These are phyloP conservation scores for Botrytis medusae DNA, from an alignment of 2,329 filamentous ascomycete species.

Conservation along the genomic window DNA sequence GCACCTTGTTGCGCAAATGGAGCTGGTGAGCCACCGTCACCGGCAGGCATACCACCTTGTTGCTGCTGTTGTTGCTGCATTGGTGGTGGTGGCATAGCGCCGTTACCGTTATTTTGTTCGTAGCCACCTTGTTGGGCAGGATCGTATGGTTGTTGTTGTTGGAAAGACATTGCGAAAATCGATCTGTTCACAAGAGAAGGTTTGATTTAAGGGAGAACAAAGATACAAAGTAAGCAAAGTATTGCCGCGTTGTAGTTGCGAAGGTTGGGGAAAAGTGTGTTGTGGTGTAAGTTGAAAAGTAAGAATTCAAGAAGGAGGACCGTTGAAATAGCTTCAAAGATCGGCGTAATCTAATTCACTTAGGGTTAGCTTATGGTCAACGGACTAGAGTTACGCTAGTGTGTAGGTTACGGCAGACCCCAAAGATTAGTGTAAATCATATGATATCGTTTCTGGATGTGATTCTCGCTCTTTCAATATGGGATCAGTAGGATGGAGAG, in stretches of 20 bases:
- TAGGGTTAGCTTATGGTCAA: conserved; percentile 11
- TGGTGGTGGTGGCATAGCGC: conserved; percentile 46
- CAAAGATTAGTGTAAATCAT: not conserved
- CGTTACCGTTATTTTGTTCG: conserved; percentile 44
- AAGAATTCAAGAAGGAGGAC: conserved; percentile 4
- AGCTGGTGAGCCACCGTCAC: conserved; percentile 60
- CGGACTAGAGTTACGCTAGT: conserved; percentile 1
- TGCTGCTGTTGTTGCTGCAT: conserved; percentile 45
- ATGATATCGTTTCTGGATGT: not conserved
- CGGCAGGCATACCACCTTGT: conserved; percentile 40
- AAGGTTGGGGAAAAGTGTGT: not conserved
- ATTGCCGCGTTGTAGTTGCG: not conserved
- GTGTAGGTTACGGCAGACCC: conserved; percentile 21
- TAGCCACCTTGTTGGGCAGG: conserved; percentile 59
- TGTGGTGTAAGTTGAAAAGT: conserved; percentile 19
- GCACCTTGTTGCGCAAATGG: conserved; percentile 47
- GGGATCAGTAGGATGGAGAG: not conserved
- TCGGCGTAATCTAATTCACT: conserved; percentile 21
- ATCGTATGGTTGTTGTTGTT: conserved; percentile 46
- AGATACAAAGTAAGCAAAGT: conserved; percentile 12
- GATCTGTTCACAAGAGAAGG: not conserved
- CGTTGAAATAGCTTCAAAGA: conserved; percentile 14
- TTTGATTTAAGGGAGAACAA: not conserved
- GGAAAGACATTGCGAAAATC: conserved; percentile 11
- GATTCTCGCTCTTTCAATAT: not conserved